Evolutionary conservation across 2,329 filamentous ascomycete species (phyloP).

Genomic region (Aspergillus sp.): DNA sequence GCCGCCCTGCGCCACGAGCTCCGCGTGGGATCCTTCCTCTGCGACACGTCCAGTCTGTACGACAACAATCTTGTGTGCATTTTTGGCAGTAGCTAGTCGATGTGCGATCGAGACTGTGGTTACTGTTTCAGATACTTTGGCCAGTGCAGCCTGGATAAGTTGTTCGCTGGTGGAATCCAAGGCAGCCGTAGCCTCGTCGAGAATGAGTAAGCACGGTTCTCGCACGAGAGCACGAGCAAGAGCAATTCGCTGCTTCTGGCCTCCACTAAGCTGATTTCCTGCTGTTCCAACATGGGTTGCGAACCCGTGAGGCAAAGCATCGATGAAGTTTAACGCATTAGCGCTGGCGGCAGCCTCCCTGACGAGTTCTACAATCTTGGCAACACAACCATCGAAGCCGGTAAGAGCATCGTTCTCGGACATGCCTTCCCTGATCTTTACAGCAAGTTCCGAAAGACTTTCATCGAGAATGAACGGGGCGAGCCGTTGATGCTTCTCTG

Average conservation of each 20-base stretch:
- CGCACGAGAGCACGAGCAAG: conserved; percentile 83
- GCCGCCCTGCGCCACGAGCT: conserved; percentile 38
- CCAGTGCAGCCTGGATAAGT: conserved; percentile 36
- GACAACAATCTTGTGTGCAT: conserved; percentile 42
- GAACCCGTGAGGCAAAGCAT: conserved; percentile 26
- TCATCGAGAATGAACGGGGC: conserved; percentile 28
- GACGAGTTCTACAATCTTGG: conserved; percentile 32
- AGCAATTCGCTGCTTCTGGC: conserved; percentile 86
- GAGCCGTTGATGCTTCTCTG: conserved; percentile 27
- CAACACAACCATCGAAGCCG: conserved; percentile 23
- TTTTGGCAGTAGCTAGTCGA: conserved; percentile 38
- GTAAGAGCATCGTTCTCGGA: conserved; percentile 27
- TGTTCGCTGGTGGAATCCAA: conserved; percentile 40
- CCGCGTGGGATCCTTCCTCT: conserved; percentile 37
- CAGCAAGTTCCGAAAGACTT: conserved; percentile 28
- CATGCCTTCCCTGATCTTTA: conserved; percentile 27
- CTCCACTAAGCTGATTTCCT: conserved; percentile 53
- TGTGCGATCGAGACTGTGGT: conserved; percentile 43
- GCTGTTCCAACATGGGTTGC: conserved; percentile 38
- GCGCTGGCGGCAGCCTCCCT: conserved; percentile 30
- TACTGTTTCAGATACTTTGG: conserved; percentile 28
- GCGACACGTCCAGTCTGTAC: conserved; percentile 36
- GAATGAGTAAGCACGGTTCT: conserved; percentile 72
- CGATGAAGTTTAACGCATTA: conserved; percentile 33
- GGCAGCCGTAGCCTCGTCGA: conserved; percentile 42